A percentile compares a stretch with the other conserved stretches of the same genome.
Evolutionary conservation across 805 yeast species (phyloP).

Genomic region (Myxozyma vanderwaltii): DNA sequence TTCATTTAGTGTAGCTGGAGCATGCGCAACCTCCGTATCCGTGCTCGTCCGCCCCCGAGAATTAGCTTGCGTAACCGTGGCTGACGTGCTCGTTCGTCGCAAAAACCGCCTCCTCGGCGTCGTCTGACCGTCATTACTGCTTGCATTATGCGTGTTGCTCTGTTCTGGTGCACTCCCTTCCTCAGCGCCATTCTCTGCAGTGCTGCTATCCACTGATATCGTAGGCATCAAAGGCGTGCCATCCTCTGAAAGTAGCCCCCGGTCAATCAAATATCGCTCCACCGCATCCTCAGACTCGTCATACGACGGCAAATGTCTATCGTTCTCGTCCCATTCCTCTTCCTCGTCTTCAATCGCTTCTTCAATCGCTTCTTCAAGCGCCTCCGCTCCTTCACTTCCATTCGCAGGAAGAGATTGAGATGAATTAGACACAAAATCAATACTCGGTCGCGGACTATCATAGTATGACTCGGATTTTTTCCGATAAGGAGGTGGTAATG

Average conservation of each 20-base stretch:
- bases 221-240: slow-evolving; percentile 26
- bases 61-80: slow-evolving; percentile 1
- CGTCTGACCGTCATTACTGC: background rate
- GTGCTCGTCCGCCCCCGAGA: background rate
- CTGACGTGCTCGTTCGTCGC: slow-evolving; percentile 12
- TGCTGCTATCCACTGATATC: slow-evolving; percentile 13
- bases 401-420: background rate
- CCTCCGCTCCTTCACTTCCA: background rate
- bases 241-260: slow-evolving; percentile 28
- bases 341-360: slow-evolving; percentile 32
- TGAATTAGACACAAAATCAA: background rate
- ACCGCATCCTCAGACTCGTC: slow-evolving; percentile 33
- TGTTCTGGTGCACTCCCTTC: background rate
- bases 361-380: slow-evolving; percentile 21
- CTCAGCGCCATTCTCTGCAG: background rate
- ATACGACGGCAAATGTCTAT: slow-evolving; percentile 28
- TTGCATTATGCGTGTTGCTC: too few relatives aligned
- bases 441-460: slow-evolving; percentile 4
- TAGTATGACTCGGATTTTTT: slow-evolving; percentile 30
- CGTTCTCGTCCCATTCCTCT: slow-evolving; percentile 33
- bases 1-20: slow-evolving; percentile 19
- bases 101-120: slow-evolving; percentile 3
- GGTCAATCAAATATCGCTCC: slow-evolving; percentile 31
- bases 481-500: slow-evolving; percentile 40
- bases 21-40: slow-evolving; percentile 1